Evolutionary conservation across 495 filamentous ascomycete species (phyloP).

Genomic region (Annulohypoxylon stygium): DNA sequence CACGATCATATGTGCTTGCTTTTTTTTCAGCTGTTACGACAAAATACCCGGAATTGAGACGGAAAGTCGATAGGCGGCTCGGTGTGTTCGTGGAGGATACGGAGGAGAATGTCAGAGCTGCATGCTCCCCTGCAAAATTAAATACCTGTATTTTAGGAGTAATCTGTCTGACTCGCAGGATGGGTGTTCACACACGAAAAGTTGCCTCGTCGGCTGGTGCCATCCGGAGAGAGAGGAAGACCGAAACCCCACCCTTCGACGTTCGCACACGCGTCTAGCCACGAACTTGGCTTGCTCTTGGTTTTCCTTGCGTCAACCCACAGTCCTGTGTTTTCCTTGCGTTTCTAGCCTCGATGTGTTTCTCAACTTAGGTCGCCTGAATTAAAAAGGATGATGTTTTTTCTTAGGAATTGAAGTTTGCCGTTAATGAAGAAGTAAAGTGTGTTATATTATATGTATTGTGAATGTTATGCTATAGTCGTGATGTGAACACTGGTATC

Average conservation of each 20-base stretch:
- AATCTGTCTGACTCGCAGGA: conserved; percentile 43
- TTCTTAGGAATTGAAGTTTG: conserved; percentile 34
- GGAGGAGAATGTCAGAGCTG: conserved; percentile 51
- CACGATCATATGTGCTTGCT: conserved; percentile 47
- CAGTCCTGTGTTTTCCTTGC: conserved; percentile 49
- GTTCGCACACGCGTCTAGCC: conserved; percentile 45
- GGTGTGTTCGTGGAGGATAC: conserved; percentile 47
- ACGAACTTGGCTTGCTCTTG: conserved; percentile 47
- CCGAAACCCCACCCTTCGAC: conserved; percentile 32
- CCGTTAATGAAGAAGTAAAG: conserved; percentile 29
- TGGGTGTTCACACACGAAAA: conserved; percentile 28
- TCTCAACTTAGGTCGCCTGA: conserved; percentile 48
- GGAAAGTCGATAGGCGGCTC: conserved; percentile 47
- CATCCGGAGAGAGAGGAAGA: conserved; percentile 36
- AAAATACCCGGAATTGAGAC: conserved; percentile 51
- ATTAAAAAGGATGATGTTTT: conserved; percentile 50
- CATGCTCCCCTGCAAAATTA: conserved; percentile 42
- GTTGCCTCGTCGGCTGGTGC: conserved; percentile 46
- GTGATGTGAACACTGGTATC: background rate
- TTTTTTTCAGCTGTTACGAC: conserved; percentile 49
- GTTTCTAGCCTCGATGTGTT: conserved; percentile 48
- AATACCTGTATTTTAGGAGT: conserved; percentile 58
- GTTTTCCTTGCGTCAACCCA: conserved; percentile 53
- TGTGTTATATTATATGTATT: background rate
- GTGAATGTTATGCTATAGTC: background rate